Conservation (phyloP, 2,329 filamentous ascomycete genomes). For the Cladosporium sp. region DNA sequence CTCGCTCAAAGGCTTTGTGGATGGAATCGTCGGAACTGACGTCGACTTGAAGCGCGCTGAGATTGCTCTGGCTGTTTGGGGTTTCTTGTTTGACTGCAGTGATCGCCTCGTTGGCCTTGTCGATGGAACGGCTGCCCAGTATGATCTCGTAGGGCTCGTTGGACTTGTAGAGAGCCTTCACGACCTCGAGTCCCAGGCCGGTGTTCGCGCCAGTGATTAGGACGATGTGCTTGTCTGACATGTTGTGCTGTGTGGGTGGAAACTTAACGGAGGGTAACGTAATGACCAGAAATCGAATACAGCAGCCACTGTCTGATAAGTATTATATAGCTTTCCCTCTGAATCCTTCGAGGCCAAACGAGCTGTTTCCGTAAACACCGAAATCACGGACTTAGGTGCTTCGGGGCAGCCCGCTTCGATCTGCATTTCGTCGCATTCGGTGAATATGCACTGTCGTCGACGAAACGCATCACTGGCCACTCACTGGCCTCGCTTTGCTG, state of each 20-base stretch:
- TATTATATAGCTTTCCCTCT: too few relatives aligned
- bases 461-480: too few relatives aligned
- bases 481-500: too few relatives aligned
- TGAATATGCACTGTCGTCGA: too few relatives aligned
- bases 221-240: slow-evolving; percentile 38
- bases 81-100: slow-evolving; percentile 38
- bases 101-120: slow-evolving; percentile 50
- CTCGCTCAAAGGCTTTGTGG: slow-evolving; percentile 38
- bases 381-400: too few relatives aligned
- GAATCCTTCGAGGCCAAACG: too few relatives aligned
- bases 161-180: slow-evolving; percentile 52
- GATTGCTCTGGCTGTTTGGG: slow-evolving; percentile 37
- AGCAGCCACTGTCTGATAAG: too few relatives aligned
- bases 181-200: slow-evolving; percentile 56
- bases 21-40: slow-evolving; percentile 53
- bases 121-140: slow-evolving; percentile 50
- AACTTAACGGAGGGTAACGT: not conserved
- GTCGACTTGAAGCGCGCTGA: slow-evolving; percentile 51
- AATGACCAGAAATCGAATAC: not conserved
- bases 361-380: too few relatives aligned
- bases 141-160: slow-evolving; percentile 49
- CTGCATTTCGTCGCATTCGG: too few relatives aligned
- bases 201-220: slow-evolving; percentile 56
- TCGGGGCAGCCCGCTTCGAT: too few relatives aligned
- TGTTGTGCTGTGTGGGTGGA: not conserved